A percentile compares a stretch with the other conserved stretches of the same genome.
These are phyloP conservation scores for Oryza punctata DNA, from an alignment of 176 grass and related monocot species.

Conservation along the genomic window DNA sequence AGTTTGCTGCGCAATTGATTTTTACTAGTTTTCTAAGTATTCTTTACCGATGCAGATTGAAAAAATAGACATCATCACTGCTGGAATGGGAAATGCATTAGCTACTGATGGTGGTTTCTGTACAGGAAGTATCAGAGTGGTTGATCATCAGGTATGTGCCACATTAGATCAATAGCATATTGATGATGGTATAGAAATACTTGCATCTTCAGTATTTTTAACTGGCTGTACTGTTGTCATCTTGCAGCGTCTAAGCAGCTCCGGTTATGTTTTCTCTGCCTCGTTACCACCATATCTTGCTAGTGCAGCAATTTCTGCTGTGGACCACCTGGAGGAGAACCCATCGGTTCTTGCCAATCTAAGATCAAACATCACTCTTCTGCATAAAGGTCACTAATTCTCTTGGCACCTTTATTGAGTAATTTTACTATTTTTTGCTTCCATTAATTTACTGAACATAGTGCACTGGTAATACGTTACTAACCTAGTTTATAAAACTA, in stretches of 20 bases:
- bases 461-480: not conserved
- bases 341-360: constrained; percentile 47
- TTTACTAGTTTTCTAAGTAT: not conserved
- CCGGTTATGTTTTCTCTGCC: constrained; percentile 63
- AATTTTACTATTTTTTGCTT: not conserved
- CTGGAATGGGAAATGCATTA: constrained; percentile 63
- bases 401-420: not conserved
- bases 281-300: constrained; percentile 70
- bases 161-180: not conserved
- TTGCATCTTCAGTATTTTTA: not conserved
- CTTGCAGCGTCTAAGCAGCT: constrained; percentile 60
- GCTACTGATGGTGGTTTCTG: constrained; percentile 65
- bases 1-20: constrained; percentile 1
- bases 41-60: constrained; percentile 44
- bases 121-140: constrained; percentile 59
- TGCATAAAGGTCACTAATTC: constrained; percentile 41
- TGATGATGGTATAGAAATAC: not conserved
- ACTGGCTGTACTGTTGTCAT: not conserved
- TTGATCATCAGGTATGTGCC: constrained; percentile 59
- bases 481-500: not conserved
- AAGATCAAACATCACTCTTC: constrained; percentile 41
- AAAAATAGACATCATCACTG: constrained; percentile 68
- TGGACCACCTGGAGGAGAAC: constrained; percentile 58
- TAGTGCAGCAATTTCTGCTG: constrained; percentile 54
- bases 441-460: not conserved